Conservation (phyloP, 1,284 basidiomycete genomes). For the Schizopora paradoxa region DNA sequence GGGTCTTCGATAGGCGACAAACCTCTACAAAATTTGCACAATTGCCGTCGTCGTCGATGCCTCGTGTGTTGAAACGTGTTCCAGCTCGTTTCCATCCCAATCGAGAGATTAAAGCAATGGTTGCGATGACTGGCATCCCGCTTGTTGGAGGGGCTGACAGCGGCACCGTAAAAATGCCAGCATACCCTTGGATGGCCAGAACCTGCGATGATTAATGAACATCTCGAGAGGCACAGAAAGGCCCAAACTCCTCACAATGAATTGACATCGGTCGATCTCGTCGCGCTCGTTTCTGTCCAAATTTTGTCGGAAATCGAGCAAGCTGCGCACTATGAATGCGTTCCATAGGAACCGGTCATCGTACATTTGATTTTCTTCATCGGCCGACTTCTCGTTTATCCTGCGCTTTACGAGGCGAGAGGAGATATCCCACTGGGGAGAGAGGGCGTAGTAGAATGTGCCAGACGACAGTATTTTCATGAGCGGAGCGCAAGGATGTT, state of each 20-base stretch:
- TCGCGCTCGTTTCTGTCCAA: slow-evolving; percentile 63
- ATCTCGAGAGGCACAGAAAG: slow-evolving; percentile 28
- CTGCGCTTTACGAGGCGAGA: slow-evolving; percentile 69
- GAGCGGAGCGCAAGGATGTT: slow-evolving; percentile 88
- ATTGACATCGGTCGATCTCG: slow-evolving; percentile 73
- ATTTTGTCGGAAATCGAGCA: slow-evolving; percentile 76
- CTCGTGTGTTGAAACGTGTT: slow-evolving; percentile 94
- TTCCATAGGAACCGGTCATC: slow-evolving; percentile 89
- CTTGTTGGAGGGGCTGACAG: slow-evolving; percentile 69
- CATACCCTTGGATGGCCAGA: slow-evolving; percentile 93
- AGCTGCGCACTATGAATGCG: slow-evolving; percentile 72
- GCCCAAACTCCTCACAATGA: slow-evolving; percentile 53
- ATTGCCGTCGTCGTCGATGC: slow-evolving; percentile 96
- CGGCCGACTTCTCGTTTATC: slow-evolving; percentile 41
- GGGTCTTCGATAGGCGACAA: slow-evolving; percentile 22
- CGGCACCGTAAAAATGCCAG: slow-evolving; percentile 66
- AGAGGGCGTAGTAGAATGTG: slow-evolving; percentile 88
- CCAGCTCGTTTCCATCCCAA: slow-evolving; percentile 95
- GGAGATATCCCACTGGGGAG: slow-evolving; percentile 85
- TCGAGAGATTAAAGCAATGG: slow-evolving; percentile 77
- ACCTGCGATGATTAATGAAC: slow-evolving; percentile 41
- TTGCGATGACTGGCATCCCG: slow-evolving; percentile 59
- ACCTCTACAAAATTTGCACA: slow-evolving; percentile 98
- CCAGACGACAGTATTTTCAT: slow-evolving; percentile 90
- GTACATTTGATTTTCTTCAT: slow-evolving; percentile 56